A percentile compares a stretch with the other conserved stretches of the same genome.
Evolutionary conservation across 352 stramenopile species (phyloP).

Genomic region (Phytopythium chamaehyphon): DNA sequence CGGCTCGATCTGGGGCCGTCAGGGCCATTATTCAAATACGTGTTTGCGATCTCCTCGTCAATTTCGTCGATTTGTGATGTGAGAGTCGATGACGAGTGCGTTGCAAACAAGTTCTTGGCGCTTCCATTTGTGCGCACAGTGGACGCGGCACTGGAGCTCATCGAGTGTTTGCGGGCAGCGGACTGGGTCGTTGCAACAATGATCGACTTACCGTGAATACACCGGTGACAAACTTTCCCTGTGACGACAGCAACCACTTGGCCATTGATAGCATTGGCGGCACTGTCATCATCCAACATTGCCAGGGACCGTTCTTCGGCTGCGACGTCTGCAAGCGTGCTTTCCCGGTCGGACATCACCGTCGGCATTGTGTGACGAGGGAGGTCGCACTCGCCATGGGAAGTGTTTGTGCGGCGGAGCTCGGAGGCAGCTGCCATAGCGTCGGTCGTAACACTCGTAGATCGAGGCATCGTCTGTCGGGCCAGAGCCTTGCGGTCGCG

Average conservation of each 20-base stretch:
- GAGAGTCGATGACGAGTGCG: not conserved
- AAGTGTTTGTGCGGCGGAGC: no score
- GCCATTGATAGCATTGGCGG: slow-evolving; percentile 16
- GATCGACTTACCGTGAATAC: slow-evolving; percentile 30
- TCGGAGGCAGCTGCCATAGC: no score
- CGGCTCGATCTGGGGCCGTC: not conserved
- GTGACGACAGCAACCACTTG: slow-evolving; percentile 30
- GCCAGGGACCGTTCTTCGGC: slow-evolving; percentile 21
- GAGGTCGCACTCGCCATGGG: no score
- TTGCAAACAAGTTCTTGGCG: slow-evolving; percentile 1
- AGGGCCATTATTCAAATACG: no score
- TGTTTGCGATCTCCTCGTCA: not conserved
- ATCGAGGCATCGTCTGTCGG: not conserved
- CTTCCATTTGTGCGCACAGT: not conserved
- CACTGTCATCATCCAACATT: slow-evolving; percentile 16
- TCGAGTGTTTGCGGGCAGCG: not conserved
- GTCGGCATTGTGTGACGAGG: no score
- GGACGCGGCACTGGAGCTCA: not conserved
- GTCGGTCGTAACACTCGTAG: no score
- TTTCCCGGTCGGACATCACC: no score
- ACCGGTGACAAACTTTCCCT: slow-evolving; percentile 58
- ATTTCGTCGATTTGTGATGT: slow-evolving; percentile 1
- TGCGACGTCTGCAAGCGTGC: slow-evolving; percentile 10
- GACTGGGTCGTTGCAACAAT: not conserved
- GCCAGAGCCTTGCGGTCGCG: slow-evolving; percentile 14